A percentile compares a stretch with the other conserved stretches of the same genome.
Conservation (phyloP, 1,284 basidiomycete genomes). For the Porodaedalea pini region DNA sequence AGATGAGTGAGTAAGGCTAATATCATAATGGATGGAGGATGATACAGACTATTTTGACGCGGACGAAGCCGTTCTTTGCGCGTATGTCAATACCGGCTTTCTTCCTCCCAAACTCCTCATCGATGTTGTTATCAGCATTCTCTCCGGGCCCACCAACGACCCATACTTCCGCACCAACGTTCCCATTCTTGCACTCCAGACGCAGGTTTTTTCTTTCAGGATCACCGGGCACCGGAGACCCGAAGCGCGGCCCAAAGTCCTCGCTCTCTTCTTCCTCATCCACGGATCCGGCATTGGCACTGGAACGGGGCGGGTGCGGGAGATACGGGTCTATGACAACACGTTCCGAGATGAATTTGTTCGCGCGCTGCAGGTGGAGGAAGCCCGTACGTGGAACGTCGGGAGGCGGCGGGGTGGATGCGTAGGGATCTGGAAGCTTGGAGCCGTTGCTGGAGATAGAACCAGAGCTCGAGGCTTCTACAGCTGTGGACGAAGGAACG, state of each 20-base stretch:
- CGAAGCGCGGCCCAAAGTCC: neutral
- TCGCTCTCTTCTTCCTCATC: neutral
- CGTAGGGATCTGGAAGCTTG: neutral
- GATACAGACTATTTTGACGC: constrained; percentile 7
- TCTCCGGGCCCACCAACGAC: neutral
- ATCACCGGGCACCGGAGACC: neutral
- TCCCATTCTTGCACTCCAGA: constrained; percentile 9
- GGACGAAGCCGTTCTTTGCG: constrained; percentile 7
- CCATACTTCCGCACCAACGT: constrained; percentile 18
- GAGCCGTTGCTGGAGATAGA: too few relatives aligned
- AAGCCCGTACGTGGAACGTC: constrained; percentile 1
- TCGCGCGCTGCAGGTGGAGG: constrained; percentile 3
- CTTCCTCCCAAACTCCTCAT: neutral
- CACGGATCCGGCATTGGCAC: neutral
- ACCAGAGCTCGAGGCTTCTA: too few relatives aligned
- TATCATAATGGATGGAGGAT: neutral
- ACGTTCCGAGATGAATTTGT: neutral
- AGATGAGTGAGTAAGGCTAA: neutral
- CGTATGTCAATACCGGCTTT: constrained; percentile 11
- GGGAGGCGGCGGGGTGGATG: neutral
- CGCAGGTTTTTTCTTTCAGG: constrained; percentile 8
- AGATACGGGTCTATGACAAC: constrained; percentile 17
- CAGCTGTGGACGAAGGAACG: neutral
- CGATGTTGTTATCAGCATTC: neutral
- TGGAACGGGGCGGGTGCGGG: neutral